Evolutionary conservation across 2,329 filamentous ascomycete genomes (phyloP), one percentile per base, ranked within the genome.

Genomic region (Fusarium drepaniforme): DNA sequence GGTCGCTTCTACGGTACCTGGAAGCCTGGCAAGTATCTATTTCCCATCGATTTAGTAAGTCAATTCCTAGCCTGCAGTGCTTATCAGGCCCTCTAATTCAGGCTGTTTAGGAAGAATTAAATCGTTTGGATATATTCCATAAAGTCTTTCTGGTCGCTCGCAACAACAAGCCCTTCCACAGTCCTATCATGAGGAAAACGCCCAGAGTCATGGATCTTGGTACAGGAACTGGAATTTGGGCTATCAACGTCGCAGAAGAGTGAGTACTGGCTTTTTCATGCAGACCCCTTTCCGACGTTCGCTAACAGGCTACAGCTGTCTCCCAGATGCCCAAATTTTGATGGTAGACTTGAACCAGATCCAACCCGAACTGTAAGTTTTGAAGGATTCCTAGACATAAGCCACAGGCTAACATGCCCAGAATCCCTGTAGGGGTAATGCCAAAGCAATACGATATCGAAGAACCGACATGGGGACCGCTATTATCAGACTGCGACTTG

Each of bases 141-240:
- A 93, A 94, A 79, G 86, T 96, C 76, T 93, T 95, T 79, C 86
- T 88, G 18, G 89, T 93, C 23, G 90, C 90, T 60, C 90, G 93
- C 73, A 86, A 88, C 42, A 82, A 87, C 3, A 77, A 76, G 37
- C 73, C 80, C 3, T 78, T 82, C 66, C 66, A 74, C 64, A 33
- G 66, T 70, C 66, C 73, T 46, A 37, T 73, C 77, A 28, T 64
- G 57, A 63, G 71, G 30, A 49, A 68, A 70, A 23, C 70, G 64
- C 57, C 79, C 35, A 83, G 85, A 61, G 87, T 93, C 58, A 80
- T 93, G 49, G 91, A 93, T 78, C 81, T 98, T 64, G 96, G 95
- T 49, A 96, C 93, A 73, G 96, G 96, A 23, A 97, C 95, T 1
- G 95, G 95, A 44, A 96, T 97, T 71, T 98, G 96, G 96, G 91